Base-by-base conservation (phyloP, 192 early-diverging fungal genomes). In the Coemansia sp. region DNA sequence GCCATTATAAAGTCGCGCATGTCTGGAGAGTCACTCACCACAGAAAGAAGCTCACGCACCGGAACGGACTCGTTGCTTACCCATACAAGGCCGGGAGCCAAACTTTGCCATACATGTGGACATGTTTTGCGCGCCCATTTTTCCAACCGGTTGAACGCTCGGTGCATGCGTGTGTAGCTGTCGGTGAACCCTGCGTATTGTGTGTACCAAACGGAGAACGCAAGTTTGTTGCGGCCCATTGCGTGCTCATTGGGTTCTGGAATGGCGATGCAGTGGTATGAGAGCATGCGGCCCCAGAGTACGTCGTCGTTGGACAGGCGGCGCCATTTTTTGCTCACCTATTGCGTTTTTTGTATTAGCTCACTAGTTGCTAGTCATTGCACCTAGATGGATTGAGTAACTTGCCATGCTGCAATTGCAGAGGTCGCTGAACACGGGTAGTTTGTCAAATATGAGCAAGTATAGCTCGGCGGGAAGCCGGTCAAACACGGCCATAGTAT, bases 1-100 rank as follows among this genome's bases (percentile, higher is more conserved):
- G 64, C 63, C 26, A 74, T 74, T 11, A 80, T 65, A 54, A 80
- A 80, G 40, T 74, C 77, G 31, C 68, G 71, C 68, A 80, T 71
- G 0, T 62, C 69, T 2, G 62, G 61, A 1, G 77, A 80, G 44
- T 73, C 71, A 19, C 48, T 66, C 20, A 70, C 60, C n/a, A 80
- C 72, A 4, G 56, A 53, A 10, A 80, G 60, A 17, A 80, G 71
- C 68, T 80, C 72, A 9, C 77, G 25, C 11, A 73, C 72, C 1
- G 77, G 72, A 42, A 80, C 57, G 0, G 65, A 60, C 40, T 65
- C 71, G 11, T 61, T 38, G 42, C 68, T 58, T 64, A 73, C 73
- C 77, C 77, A 80, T 12, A 53, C 57, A 10, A 80, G 57, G 8
- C 77, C 77, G 15, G 77, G 67, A 2, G 64, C 62, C 60, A 80